Conservation (phyloP, 129 eudicot genomes). For the Oenanthe sinensis region DNA sequence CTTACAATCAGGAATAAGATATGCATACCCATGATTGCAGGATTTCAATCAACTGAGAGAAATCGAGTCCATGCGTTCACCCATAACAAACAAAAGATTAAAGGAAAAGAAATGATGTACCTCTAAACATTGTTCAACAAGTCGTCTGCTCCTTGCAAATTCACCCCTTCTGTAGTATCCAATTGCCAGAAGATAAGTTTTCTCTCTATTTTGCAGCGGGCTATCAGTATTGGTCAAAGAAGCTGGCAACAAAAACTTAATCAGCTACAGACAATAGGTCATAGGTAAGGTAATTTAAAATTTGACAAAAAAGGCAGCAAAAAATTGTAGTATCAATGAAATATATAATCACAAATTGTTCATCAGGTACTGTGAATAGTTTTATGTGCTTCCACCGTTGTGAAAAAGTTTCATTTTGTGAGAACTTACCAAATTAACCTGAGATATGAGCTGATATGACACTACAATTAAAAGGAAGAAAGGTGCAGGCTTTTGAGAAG, state of each 20-base stretch:
- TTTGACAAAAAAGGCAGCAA: background rate
- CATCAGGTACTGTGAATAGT: no score
- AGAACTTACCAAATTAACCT: no score
- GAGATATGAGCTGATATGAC: no score
- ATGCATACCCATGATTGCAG: background rate
- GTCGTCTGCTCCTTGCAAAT: slow-evolving; percentile 53
- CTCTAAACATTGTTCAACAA: slow-evolving; percentile 60
- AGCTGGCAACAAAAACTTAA: slow-evolving; percentile 23
- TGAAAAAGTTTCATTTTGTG: no score
- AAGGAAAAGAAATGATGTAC: slow-evolving; percentile 18
- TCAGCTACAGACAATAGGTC: background rate
- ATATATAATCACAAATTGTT: no score
- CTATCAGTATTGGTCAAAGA: slow-evolving; percentile 36
- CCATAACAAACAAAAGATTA: background rate
- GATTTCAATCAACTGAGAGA: background rate
- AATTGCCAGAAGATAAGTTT: slow-evolving; percentile 55
- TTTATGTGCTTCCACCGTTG: no score
- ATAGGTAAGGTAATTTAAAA: background rate
- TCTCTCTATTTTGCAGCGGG: slow-evolving; percentile 53
- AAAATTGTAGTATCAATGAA: background rate
- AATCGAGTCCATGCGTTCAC: background rate
- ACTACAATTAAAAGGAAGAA: background rate
- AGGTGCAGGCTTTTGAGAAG: background rate
- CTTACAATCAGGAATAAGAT: background rate
- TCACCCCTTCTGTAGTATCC: slow-evolving; percentile 62